phyloP scores from a whole-genome alignment of 1,284 basidiomycete species.

The Pholiota adiposa region DNA sequence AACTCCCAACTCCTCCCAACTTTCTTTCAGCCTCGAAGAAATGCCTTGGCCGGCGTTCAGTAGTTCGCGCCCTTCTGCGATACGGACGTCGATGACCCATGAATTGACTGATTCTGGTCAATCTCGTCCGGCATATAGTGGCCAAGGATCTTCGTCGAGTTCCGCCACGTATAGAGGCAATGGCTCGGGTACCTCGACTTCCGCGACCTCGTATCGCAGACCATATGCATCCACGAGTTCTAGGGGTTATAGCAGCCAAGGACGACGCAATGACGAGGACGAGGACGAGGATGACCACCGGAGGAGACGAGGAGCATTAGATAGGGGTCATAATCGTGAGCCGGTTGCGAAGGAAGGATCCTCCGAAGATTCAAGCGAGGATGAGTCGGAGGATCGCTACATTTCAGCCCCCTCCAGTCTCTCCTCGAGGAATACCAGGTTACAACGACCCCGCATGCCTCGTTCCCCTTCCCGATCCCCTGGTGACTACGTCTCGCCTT shows the following conservation, averaged over 20 bases:
- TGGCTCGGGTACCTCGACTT: background rate
- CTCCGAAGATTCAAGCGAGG: constrained; percentile 32
- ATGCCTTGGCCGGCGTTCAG: background rate
- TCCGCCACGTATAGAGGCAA: background rate
- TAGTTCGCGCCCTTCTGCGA: constrained; percentile 2
- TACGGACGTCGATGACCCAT: background rate
- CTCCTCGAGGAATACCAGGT: background rate
- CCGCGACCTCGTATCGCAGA: background rate
- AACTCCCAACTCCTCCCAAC: background rate
- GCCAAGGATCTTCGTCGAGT: background rate
- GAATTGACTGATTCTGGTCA: background rate
- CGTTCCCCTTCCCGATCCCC: constrained; percentile 10
- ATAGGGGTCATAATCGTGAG: constrained; percentile 14
- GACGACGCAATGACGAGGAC: constrained; percentile 25
- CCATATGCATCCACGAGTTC: constrained; percentile 5
- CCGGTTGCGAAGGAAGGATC: constrained; percentile 24
- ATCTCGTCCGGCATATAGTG: background rate
- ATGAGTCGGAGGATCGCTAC: constrained; percentile 15
- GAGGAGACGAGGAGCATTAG: constrained; percentile 30
- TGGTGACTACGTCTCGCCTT: background rate
- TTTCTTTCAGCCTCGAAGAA: background rate
- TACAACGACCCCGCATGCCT: background rate
- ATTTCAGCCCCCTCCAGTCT: constrained; percentile 1
- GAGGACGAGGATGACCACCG: constrained; percentile 39
- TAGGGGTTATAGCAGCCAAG: constrained; percentile 7